phyloP scores from a whole-genome alignment of 495 filamentous ascomycete genomes.

The Corynascus novoguineensis region DNA sequence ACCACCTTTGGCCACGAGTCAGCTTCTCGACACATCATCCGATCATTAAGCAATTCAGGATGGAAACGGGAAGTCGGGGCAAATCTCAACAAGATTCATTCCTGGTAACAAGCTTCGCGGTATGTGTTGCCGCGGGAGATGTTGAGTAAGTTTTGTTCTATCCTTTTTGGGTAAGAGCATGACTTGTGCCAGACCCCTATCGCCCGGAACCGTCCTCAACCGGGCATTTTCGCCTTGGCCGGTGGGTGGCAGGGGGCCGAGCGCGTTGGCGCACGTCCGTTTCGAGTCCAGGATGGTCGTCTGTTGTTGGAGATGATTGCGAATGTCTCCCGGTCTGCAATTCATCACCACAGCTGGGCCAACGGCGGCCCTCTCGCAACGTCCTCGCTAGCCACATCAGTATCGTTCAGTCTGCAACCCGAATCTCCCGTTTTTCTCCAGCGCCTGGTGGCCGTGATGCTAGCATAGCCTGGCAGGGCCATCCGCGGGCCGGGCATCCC shows the following conservation, averaged over 20 bases:
- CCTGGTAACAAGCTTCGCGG: not conserved
- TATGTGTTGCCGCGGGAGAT: slow-evolving; percentile 3
- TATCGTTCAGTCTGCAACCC: not conserved
- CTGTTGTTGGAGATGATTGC: slow-evolving; percentile 16
- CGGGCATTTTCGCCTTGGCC: slow-evolving; percentile 22
- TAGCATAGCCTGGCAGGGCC: not conserved
- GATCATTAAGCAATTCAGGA: not conserved
- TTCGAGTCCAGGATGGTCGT: slow-evolving; percentile 15
- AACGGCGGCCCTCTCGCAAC: not conserved
- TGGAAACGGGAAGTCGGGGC: not conserved
- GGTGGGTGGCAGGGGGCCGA: slow-evolving; percentile 17
- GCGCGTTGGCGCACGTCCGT: slow-evolving; percentile 38
- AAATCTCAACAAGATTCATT: not conserved
- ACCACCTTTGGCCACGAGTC: not conserved
- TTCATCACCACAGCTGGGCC: not conserved
- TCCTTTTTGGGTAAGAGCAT: slow-evolving; percentile 21
- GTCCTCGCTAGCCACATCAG: not conserved
- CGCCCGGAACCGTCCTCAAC: slow-evolving; percentile 26
- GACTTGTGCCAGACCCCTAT: slow-evolving; percentile 24
- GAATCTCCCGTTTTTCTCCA: not conserved
- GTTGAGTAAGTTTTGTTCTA: slow-evolving; percentile 16
- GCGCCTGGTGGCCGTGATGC: not conserved
- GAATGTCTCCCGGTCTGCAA: slow-evolving; percentile 1
- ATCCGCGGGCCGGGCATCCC: slow-evolving; percentile 1
- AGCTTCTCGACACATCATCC: not conserved